A percentile compares a stretch with the other conserved stretches of the same genome.
Conservation (phyloP, 257 asterid genomes). For the Solanum pinnatisectum region DNA sequence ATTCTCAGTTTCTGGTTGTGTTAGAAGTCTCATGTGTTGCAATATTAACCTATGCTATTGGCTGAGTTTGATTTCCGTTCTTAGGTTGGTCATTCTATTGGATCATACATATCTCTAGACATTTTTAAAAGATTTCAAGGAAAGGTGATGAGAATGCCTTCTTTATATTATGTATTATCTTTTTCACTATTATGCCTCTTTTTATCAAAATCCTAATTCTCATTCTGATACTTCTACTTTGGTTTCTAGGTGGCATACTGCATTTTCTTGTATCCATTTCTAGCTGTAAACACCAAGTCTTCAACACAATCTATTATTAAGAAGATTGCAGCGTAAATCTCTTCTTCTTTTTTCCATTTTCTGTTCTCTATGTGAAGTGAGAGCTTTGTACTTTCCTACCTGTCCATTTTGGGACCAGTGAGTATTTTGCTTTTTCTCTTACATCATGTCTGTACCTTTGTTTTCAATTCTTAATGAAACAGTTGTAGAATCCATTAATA, state of each 20-base stretch:
- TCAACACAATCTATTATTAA: slow-evolving; percentile 48
- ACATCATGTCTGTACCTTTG: background rate
- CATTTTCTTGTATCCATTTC: slow-evolving; percentile 70
- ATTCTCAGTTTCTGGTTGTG: background rate
- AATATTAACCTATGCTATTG: background rate
- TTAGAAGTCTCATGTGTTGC: background rate
- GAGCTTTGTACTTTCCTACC: background rate
- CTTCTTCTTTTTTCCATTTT: background rate
- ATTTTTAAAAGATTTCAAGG: slow-evolving; percentile 43
- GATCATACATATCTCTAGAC: slow-evolving; percentile 70
- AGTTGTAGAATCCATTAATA: background rate
- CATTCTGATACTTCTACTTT: slow-evolving; percentile 6
- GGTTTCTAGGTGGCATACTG: slow-evolving; percentile 48
- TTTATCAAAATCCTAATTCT: background rate
- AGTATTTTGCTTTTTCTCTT: background rate
- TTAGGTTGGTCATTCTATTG: slow-evolving; percentile 94
- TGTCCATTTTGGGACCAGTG: background rate
- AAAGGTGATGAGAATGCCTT: slow-evolving; percentile 42
- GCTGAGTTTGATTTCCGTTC: slow-evolving; percentile 13
- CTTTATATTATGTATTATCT: background rate
- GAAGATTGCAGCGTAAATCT: slow-evolving; percentile 42
- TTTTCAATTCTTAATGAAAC: background rate
- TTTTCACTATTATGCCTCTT: background rate
- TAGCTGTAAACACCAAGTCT: slow-evolving; percentile 60
- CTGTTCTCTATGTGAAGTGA: background rate